Conservation (phyloP, 2,329 filamentous ascomycete species). For the Penicillium sp. region DNA sequence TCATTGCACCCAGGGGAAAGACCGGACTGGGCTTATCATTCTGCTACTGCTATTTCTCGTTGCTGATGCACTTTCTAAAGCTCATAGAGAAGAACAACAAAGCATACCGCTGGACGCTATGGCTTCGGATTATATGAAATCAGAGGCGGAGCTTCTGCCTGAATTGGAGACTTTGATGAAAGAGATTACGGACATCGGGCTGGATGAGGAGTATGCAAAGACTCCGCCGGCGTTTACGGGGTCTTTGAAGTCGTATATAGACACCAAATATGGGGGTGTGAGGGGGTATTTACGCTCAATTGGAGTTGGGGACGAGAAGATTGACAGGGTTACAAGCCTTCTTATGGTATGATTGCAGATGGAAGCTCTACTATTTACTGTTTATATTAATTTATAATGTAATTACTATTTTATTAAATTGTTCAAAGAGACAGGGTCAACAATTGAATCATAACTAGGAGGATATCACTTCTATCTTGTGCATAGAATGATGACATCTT, state of each 20-base stretch:
- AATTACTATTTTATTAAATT: not conserved
- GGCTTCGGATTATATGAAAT: constrained; percentile 67
- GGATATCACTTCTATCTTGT: no score
- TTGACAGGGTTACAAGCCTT: constrained; percentile 31
- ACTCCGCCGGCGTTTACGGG: constrained; percentile 64
- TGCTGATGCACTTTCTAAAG: not conserved
- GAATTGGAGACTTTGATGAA: constrained; percentile 61
- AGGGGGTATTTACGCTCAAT: constrained; percentile 61
- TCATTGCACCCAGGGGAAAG: constrained; percentile 88
- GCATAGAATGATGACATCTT: not conserved
- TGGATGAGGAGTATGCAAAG: constrained; percentile 68
- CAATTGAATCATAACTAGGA: no score
- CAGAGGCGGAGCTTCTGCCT: constrained; percentile 55
- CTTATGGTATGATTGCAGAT: constrained; percentile 21
- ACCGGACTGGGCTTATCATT: constrained; percentile 71
- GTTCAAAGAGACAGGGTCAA: no score
- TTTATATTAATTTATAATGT: not conserved
- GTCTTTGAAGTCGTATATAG: constrained; percentile 56
- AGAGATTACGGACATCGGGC: constrained; percentile 67
- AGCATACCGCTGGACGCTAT: constrained; percentile 57
- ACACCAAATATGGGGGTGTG: constrained; percentile 62
- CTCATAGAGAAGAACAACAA: constrained; percentile 33
- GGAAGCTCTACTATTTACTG: not conserved
- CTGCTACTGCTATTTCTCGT: constrained; percentile 54
- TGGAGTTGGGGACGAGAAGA: constrained; percentile 51